Evolutionary conservation across 2,329 filamentous ascomycete species (phyloP), one percentile per base, ranked within the genome.

Genomic region (Fonsecaea monophora): DNA sequence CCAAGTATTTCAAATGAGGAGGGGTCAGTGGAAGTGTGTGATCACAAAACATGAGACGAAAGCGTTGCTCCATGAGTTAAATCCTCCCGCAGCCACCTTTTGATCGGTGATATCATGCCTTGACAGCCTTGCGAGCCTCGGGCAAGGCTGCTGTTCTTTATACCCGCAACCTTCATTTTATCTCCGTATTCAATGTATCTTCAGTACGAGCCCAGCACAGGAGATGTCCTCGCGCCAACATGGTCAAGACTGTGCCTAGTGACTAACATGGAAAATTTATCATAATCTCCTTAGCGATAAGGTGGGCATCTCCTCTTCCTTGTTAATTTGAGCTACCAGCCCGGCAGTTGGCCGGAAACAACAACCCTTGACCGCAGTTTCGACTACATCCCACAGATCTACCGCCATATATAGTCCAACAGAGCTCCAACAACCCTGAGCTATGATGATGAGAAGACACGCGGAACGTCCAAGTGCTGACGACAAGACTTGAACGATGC

Each of bases 291-390:
- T 53, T 15, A 18, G 4, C 12, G 59, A 66, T 62, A 62, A 67
- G 65, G 61, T 64, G 65, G 65, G 50, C 53, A 67, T 67, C 61
- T 67, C 65, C 65, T 61, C 60, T 56, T 57, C 38, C 25, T 10
- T 13, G n/a, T 21, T 21, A 21, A 9, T 21, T 21, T 18, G 38
- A 21, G 38, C 57, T n/a, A 12, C 32, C 59, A 34, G 32, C 59
- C 32, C 59, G 45, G 32, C 59, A 53, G 21, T 53, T 30, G 15
- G 32, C 57, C 25, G 32, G 21, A 18, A 32, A 32, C 30, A 32
- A 5, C 30, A 32, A 15, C 3, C 6, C 30, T 34, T 21, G 30
- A 35, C 12, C 18, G n/a, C 32, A 10, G 32, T 50, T 50, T 8
- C 30, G n/a, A 37, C 57, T 6, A 45, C 40, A 45, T 45, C 40